phyloP scores from a whole-genome alignment of 2,329 filamentous ascomycete species.

The Scolecobasidium constrictum region DNA sequence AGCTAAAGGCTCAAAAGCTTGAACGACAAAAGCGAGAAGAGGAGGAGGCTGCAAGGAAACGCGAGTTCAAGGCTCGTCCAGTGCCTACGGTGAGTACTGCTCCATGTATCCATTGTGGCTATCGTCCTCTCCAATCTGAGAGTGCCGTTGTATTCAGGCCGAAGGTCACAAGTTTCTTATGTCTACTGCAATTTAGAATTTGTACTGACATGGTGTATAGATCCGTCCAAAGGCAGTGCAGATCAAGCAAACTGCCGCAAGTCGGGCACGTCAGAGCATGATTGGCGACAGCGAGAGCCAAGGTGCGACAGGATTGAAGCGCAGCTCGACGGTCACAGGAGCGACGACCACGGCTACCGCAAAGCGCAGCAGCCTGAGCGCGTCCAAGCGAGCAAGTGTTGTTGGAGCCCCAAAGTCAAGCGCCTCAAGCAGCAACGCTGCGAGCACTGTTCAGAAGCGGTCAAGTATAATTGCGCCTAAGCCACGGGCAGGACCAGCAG shows the following conservation, averaged over 20 bases:
- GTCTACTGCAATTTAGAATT: too few species aligned
- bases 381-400: slow-evolving; percentile 2
- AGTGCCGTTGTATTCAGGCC: too few species aligned
- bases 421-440: not conserved
- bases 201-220: too few species aligned
- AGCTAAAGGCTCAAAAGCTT: slow-evolving; percentile 40
- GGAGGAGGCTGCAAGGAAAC: slow-evolving; percentile 23
- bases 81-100: slow-evolving; percentile 23
- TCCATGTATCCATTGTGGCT: too few species aligned
- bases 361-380: not conserved
- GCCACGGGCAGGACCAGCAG: not conserved
- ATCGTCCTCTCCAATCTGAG: too few species aligned
- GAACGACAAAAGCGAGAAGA: slow-evolving; percentile 35
- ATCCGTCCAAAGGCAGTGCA: slow-evolving; percentile 18
- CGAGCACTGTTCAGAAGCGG: slow-evolving; percentile 3
- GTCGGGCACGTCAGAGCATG: slow-evolving; percentile 31
- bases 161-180: too few species aligned
- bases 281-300: slow-evolving; percentile 13
- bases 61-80: slow-evolving; percentile 36
- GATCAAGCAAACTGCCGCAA: slow-evolving; percentile 36
- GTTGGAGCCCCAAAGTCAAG: not conserved
- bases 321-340: slow-evolving; percentile 7
- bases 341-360: not conserved
- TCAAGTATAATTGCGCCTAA: not conserved
- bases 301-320: slow-evolving; percentile 1